Conservation (phyloP, 148 eudicot species). For the Rhododendron henanense region DNA sequence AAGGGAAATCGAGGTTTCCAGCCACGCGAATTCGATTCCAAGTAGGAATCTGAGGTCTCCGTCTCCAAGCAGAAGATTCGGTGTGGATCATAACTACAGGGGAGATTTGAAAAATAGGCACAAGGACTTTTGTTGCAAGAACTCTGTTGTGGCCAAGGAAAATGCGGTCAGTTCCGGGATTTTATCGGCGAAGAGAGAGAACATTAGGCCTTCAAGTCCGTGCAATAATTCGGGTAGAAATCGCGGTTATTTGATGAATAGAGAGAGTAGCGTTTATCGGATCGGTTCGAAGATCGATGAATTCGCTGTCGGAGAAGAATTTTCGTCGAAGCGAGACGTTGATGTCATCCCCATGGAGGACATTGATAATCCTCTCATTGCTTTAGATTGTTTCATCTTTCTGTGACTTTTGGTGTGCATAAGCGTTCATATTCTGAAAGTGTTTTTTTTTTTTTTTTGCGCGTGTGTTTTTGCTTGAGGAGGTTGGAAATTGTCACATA, state of each 20-base stretch:
- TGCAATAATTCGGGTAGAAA: conserved; percentile 20
- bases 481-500: conserved; percentile 2
- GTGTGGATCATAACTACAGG: conserved; percentile 4
- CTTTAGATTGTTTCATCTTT: conserved; percentile 89
- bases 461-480: not conserved
- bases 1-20: conserved; percentile 31
- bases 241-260: conserved; percentile 24
- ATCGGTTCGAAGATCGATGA: conserved; percentile 36
- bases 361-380: conserved; percentile 64
- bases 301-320: conserved; percentile 23
- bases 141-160: not conserved
- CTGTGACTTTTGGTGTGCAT: conserved; percentile 24
- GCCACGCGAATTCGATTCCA: conserved; percentile 11
- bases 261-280: conserved; percentile 20
- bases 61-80: conserved; percentile 61
- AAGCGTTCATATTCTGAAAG: too few relatives aligned
- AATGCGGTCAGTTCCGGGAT: not conserved
- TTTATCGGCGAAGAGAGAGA: conserved; percentile 22
- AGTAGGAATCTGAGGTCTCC: conserved; percentile 52
- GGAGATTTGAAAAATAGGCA: not conserved
- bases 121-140: not conserved
- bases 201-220: conserved; percentile 39
- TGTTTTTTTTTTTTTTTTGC: not conserved
- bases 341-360: conserved; percentile 48
- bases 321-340: conserved; percentile 26